Base-by-base conservation (phyloP, 129 eudicot genomes). In the sunflower (Helianthus annuus) region DNA sequence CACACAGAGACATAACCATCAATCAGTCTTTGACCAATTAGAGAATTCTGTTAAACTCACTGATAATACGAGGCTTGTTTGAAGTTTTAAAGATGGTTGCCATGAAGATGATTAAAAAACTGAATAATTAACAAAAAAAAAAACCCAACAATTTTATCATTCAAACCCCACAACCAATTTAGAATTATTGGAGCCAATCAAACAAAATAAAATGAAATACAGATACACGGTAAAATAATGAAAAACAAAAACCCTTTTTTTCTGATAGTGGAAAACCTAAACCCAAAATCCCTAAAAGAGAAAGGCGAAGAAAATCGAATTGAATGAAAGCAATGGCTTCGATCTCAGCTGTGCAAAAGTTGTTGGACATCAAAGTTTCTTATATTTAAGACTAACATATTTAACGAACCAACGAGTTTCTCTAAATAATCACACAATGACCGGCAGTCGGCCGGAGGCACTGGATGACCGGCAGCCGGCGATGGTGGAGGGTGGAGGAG, bases 251-350 rank as follows among this genome's bases (percentile, higher is more conserved):
- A 42, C 46, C 61, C 17, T 9, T 61, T 39, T 59, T 19, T 10
- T n/a, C 49, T 36, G 69, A 10, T 69, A 62, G 12, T 13, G 52
- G 13, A 54, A 1, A 44, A 76, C 75, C 55, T 22, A 59, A 76
- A 69, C 70, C 70, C 63, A 40, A 77, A 77, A 61, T 63, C 66
- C 71, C 40, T 69, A 70, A 70, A 77, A 40, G 57, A 70, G 10
- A 59, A 45, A 69, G 64, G 22, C 27, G 38, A n/a, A 44, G n/a
- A 48, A 67, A 59, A 68, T 56, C 68, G n/a, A 15, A 76, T 34
- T 13, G 51, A 49, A 68, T 16, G 59, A 64, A 69, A 46, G 48
- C 22, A 17, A 63, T 51, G 2, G 45, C 45, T 40, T 40, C 8
- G 45, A 40, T 40, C 45, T 40, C 45, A 40, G 7, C 7, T 40